Conservation (phyloP, 2,329 filamentous ascomycete genomes). For the Fusarium sp. region DNA sequence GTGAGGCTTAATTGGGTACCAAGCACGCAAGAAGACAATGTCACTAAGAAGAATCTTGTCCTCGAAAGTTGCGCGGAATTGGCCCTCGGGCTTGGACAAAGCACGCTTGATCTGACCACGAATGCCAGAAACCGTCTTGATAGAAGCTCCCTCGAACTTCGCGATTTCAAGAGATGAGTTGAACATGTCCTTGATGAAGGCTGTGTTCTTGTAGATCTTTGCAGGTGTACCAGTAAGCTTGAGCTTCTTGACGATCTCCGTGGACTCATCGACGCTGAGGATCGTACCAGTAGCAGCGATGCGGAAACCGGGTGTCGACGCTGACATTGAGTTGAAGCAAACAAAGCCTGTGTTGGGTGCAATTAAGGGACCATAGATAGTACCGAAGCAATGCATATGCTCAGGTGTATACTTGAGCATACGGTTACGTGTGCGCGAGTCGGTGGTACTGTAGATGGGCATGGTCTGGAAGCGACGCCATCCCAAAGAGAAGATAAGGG, state of each 20-base stretch:
- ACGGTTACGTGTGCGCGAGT: slow-evolving; percentile 90
- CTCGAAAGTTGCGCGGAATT: slow-evolving; percentile 97
- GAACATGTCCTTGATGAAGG: slow-evolving; percentile 99
- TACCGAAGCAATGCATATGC: slow-evolving; percentile 98
- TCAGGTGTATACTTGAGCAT: slow-evolving; percentile 99
- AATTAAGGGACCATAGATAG: slow-evolving; percentile 93
- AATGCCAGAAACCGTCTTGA: slow-evolving; percentile 95
- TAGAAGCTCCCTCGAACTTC: slow-evolving; percentile 96
- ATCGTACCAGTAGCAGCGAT: slow-evolving; percentile 95
- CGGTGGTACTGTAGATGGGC: slow-evolving; percentile 93
- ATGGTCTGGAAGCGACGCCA: slow-evolving; percentile 95
- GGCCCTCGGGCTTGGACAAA: slow-evolving; percentile 90
- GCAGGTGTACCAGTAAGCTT: slow-evolving; percentile 93
- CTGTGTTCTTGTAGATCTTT: slow-evolving; percentile 99
- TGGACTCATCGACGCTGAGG: slow-evolving; percentile 91
- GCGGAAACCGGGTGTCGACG: slow-evolving; percentile 87
- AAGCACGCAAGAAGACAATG: slow-evolving; percentile 94
- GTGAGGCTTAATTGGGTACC: slow-evolving; percentile 95
- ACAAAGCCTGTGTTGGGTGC: slow-evolving; percentile 97
- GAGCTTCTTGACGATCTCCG: slow-evolving; percentile 99
- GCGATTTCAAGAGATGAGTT: slow-evolving; percentile 90
- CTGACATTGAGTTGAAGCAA: slow-evolving; percentile 88
- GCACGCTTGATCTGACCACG: slow-evolving; percentile 97
- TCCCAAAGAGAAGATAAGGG: slow-evolving; percentile 94
- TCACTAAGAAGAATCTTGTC: slow-evolving; percentile 98